phyloP scores from a whole-genome alignment of 169 alveolate species.

The Plasmodium vinckei region DNA sequence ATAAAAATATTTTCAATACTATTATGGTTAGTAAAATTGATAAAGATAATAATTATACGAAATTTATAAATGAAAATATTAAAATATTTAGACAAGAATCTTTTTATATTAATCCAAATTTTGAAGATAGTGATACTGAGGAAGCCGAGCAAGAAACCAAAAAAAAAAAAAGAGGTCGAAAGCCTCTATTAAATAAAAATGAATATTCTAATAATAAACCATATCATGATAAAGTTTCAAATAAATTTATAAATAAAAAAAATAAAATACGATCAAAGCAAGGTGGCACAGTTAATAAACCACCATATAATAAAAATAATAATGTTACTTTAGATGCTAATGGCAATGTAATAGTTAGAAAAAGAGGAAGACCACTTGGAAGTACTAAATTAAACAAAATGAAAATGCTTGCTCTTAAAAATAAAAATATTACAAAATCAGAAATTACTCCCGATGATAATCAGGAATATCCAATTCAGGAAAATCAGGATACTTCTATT shows the following conservation, averaged over 20 bases:
- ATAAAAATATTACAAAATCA: constrained; percentile 10
- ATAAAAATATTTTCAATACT: constrained; percentile 43
- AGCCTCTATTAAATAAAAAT: neutral
- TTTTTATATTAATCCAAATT: constrained; percentile 14
- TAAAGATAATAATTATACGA: neutral
- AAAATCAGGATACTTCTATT: neutral
- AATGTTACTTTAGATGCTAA: neutral
- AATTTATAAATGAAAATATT: constrained; percentile 16
- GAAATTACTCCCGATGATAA: neutral
- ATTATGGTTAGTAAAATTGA: constrained; percentile 47
- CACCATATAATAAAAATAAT: neutral
- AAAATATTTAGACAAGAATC: constrained; percentile 62
- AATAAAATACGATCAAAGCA: constrained; percentile 23
- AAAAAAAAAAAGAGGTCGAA: constrained; percentile 21
- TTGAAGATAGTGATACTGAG: constrained; percentile 27
- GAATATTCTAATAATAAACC: neutral
- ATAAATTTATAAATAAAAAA: constrained; percentile 31
- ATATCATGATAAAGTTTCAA: too few species aligned
- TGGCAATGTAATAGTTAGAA: constrained; percentile 29
- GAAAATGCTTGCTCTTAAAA: neutral
- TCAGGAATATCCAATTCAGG: neutral
- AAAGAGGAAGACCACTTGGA: constrained; percentile 72
- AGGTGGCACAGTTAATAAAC: neutral
- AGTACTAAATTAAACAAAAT: constrained; percentile 60
- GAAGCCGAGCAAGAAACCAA: neutral